These are phyloP conservation scores for Auxenochlorella pyrenoidosa DNA, from an alignment of 139 green algal genomes.

Conservation along the genomic window DNA sequence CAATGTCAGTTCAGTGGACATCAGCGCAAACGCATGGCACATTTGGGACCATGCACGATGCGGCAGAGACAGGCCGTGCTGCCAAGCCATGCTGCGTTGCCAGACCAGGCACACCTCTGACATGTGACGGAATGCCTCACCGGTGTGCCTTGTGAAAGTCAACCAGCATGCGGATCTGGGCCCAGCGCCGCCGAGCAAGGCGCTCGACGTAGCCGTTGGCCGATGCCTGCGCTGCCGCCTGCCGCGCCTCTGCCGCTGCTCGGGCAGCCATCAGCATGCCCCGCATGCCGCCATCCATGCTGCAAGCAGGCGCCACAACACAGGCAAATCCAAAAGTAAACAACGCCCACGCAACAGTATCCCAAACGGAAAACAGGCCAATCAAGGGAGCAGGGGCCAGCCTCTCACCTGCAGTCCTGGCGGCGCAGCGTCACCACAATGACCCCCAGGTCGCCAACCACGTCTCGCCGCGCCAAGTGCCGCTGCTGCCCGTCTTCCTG, in stretches of 20 bases:
- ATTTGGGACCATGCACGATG: background rate
- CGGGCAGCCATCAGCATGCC: background rate
- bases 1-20: background rate
- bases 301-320: constrained; percentile 1
- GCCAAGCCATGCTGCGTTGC: too few species aligned
- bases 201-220: background rate
- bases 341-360: too few species aligned
- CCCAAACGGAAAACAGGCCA: too few species aligned
- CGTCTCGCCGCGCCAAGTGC: background rate
- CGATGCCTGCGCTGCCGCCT: background rate
- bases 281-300: constrained; percentile 32
- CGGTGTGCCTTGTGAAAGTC: constrained; percentile 45
- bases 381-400: too few species aligned
- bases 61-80: background rate
- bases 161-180: constrained; percentile 34
- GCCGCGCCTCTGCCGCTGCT: background rate
- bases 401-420: constrained; percentile 5
- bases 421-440: constrained; percentile 45
- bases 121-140: too few species aligned
- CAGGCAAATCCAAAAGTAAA: background rate
- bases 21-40: too few species aligned
- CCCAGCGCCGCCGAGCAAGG: constrained; percentile 35
- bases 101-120: too few species aligned
- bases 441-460: constrained; percentile 39
- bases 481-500: background rate